Evolutionary conservation across 2,329 filamentous ascomycete genomes (phyloP).

Genomic region (Epichloe bromicola): DNA sequence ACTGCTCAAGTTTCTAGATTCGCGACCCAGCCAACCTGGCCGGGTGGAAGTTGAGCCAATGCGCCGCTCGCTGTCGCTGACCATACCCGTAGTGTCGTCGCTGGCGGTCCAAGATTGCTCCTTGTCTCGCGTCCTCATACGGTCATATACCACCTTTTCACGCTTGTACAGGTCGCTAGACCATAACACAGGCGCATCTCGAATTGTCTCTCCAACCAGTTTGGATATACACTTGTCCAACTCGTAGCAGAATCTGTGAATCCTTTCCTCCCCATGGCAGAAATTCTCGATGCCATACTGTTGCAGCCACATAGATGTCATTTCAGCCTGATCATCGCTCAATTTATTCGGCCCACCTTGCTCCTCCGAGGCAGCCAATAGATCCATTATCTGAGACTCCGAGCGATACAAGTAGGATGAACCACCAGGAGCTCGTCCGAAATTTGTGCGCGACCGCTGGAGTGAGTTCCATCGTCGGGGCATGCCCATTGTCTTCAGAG

Average conservation of each 20-base stretch:
- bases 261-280: slow-evolving; percentile 85
- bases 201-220: slow-evolving; percentile 70
- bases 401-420: slow-evolving; percentile 63
- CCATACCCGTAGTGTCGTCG: slow-evolving; percentile 39
- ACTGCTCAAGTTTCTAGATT: slow-evolving; percentile 34
- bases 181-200: slow-evolving; percentile 81
- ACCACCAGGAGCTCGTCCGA: slow-evolving; percentile 32
- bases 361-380: slow-evolving; percentile 68
- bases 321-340: slow-evolving; percentile 85
- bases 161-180: slow-evolving; percentile 77
- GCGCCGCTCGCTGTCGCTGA: slow-evolving; percentile 41
- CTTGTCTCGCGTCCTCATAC: slow-evolving; percentile 28
- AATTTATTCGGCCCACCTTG: slow-evolving; percentile 90
- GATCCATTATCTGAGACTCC: slow-evolving; percentile 74
- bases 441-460: slow-evolving; percentile 34
- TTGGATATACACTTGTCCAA: slow-evolving; percentile 76
- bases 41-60: slow-evolving; percentile 30
- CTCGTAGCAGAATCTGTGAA: slow-evolving; percentile 87
- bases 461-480: slow-evolving; percentile 42
- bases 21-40: slow-evolving; percentile 39
- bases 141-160: slow-evolving; percentile 53
- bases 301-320: slow-evolving; percentile 71
- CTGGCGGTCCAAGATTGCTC: slow-evolving; percentile 29
- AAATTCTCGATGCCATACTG: slow-evolving; percentile 80
- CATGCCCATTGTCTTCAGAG: slow-evolving; percentile 80